Conservation (phyloP, 2,329 filamentous ascomycete genomes). For the Paecilomyces formosus region DNA sequence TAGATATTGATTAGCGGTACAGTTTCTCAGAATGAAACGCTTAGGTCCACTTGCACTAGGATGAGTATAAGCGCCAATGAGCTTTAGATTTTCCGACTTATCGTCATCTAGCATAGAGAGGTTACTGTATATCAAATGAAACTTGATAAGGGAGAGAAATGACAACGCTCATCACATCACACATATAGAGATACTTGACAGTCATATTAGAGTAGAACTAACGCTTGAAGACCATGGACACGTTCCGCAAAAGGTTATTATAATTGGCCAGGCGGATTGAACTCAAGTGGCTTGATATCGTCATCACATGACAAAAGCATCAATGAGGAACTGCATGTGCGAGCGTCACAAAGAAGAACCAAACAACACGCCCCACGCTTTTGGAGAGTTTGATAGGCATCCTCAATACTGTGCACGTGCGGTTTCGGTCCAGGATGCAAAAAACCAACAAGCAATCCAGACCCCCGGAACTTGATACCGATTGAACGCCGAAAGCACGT, state of each 20-base stretch:
- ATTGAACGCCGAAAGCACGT: too few relatives aligned
- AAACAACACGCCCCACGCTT: neutral
- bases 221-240: neutral
- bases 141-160: too few relatives aligned
- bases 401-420: neutral
- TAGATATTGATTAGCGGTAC: too few relatives aligned
- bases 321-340: neutral
- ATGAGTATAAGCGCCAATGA: too few relatives aligned
- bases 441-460: neutral
- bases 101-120: too few relatives aligned
- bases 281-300: neutral
- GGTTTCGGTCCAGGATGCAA: neutral
- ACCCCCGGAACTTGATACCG: neutral
- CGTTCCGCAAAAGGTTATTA: neutral
- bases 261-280: neutral
- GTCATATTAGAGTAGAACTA: too few relatives aligned
- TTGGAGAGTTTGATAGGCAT: neutral
- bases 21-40: too few relatives aligned
- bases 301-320: neutral
- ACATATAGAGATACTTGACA: too few relatives aligned
- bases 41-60: too few relatives aligned
- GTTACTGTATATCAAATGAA: too few relatives aligned
- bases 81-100: too few relatives aligned
- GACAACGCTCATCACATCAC: too few relatives aligned
- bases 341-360: neutral